Conservation (phyloP, 1,139 yeast genomes). For the Yamadazyma friedrichii region DNA sequence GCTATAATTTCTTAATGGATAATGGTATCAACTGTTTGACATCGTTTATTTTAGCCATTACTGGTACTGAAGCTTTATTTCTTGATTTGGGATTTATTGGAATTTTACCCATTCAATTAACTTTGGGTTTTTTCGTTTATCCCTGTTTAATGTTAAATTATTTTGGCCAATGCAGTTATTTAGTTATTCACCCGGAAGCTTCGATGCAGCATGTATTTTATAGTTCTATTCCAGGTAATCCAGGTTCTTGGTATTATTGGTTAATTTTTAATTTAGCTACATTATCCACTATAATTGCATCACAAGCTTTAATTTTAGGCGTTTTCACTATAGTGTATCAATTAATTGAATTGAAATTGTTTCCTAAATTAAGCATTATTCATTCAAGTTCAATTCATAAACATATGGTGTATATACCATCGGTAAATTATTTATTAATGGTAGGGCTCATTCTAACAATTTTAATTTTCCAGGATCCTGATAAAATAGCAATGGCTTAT, state of each 20-base stretch:
- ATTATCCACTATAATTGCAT: slow-evolving; percentile 55
- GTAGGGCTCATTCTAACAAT: slow-evolving; percentile 49
- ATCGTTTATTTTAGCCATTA: slow-evolving; percentile 53
- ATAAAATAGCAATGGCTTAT: slow-evolving; percentile 57
- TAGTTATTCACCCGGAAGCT: slow-evolving; percentile 13
- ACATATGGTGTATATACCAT: slow-evolving; percentile 54
- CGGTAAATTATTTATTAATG: slow-evolving; percentile 48
- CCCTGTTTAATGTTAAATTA: slow-evolving; percentile 51
- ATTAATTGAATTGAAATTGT: slow-evolving; percentile 51
- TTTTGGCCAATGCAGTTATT: slow-evolving; percentile 57
- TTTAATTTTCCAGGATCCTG: slow-evolving; percentile 50
- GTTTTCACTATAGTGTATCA: slow-evolving; percentile 54
- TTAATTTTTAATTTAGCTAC: slow-evolving; percentile 52
- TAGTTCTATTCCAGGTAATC: slow-evolving; percentile 50
- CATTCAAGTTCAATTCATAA: slow-evolving; percentile 37
- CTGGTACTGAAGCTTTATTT: slow-evolving; percentile 65
- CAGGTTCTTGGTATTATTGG: slow-evolving; percentile 43
- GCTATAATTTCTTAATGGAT: slow-evolving; percentile 38
- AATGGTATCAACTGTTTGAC: slow-evolving; percentile 47
- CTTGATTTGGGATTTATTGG: slow-evolving; percentile 63
- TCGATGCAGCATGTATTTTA: slow-evolving; percentile 29
- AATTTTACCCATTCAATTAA: slow-evolving; percentile 45
- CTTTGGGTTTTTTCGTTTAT: slow-evolving; percentile 47
- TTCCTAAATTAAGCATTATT: slow-evolving; percentile 46
- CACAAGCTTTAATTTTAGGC: slow-evolving; percentile 58